Evolutionary conservation across 108 stramenopile species (phyloP).

Genomic region (Seminavis robusta): DNA sequence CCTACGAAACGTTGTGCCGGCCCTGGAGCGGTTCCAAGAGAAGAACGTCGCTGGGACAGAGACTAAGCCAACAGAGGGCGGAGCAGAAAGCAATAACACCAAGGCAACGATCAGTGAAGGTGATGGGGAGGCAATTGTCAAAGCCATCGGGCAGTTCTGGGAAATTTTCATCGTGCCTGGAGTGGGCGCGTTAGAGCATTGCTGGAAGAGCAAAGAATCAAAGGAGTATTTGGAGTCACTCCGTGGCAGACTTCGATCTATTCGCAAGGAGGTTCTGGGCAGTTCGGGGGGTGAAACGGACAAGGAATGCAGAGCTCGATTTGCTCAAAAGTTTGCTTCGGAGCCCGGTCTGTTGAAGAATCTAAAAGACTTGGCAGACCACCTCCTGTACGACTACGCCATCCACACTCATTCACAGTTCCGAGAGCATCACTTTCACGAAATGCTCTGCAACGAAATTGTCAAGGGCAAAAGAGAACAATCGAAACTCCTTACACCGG

Average conservation of each 20-base stretch:
- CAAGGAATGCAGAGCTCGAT: constrained; percentile 14
- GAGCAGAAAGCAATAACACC: constrained; percentile 11
- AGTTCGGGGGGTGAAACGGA: constrained; percentile 1
- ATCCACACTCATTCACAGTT: constrained; percentile 54
- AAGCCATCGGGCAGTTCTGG: constrained; percentile 55
- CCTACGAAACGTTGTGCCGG: constrained; percentile 42
- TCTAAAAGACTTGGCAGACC: constrained; percentile 38
- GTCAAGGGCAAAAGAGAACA: constrained; percentile 20
- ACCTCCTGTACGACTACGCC: constrained; percentile 67
- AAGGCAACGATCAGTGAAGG: constrained; percentile 13
- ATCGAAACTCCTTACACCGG: too few species aligned
- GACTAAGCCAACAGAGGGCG: constrained; percentile 6
- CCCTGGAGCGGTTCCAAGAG: constrained; percentile 25
- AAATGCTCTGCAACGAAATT: constrained; percentile 69
- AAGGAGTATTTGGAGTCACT: constrained; percentile 3
- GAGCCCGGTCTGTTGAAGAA: constrained; percentile 21
- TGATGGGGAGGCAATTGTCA: background rate
- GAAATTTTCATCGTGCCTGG: constrained; percentile 54
- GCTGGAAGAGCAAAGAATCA: constrained; percentile 10
- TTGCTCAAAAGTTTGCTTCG: constrained; percentile 21
- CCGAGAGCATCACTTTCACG: constrained; percentile 73
- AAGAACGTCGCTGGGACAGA: constrained; percentile 33
- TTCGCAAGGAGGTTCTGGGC: constrained; percentile 4
- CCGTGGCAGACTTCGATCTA: background rate
- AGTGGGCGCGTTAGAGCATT: constrained; percentile 13